Evolutionary conservation across 2,329 filamentous ascomycete species (phyloP).

Genomic region (Trichoderma endophyticum): DNA sequence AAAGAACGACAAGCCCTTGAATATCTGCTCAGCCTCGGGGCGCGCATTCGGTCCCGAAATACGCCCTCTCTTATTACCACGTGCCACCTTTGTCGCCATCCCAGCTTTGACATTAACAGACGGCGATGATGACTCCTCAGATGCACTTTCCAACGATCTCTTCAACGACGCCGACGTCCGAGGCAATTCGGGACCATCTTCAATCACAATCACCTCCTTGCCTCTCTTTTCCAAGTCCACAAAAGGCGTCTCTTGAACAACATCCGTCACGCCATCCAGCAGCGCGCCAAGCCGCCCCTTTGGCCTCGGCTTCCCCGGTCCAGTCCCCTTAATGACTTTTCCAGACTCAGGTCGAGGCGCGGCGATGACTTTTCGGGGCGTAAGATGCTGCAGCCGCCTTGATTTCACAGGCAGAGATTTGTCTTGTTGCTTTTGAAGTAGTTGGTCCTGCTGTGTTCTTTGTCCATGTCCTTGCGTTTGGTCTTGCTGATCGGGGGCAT

Average conservation of each 20-base stretch:
- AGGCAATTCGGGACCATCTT: neutral
- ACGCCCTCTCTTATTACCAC: slow-evolving; percentile 42
- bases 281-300: slow-evolving; percentile 24
- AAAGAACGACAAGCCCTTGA: slow-evolving; percentile 61
- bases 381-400: slow-evolving; percentile 5
- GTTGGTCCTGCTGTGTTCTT: neutral
- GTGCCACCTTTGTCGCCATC: slow-evolving; percentile 24
- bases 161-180: neutral
- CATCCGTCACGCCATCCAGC: slow-evolving; percentile 20
- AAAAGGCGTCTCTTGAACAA: slow-evolving; percentile 6
- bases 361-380: slow-evolving; percentile 21
- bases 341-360: slow-evolving; percentile 11
- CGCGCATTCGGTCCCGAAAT: slow-evolving; percentile 41
- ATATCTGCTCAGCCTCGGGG: slow-evolving; percentile 54
- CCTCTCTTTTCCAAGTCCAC: neutral
- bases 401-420: neutral
- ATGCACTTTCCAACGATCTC: neutral
- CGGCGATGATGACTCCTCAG: neutral
- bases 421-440: neutral
- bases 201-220: neutral
- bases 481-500: neutral
- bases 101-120: slow-evolving; percentile 8
- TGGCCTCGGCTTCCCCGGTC: slow-evolving; percentile 18
- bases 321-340: slow-evolving; percentile 27
- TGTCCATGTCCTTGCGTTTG: neutral